Evolutionary conservation across 345 rosid species (phyloP), one percentile per base, ranked within the genome.

Genomic region (Lepidium didymum): DNA sequence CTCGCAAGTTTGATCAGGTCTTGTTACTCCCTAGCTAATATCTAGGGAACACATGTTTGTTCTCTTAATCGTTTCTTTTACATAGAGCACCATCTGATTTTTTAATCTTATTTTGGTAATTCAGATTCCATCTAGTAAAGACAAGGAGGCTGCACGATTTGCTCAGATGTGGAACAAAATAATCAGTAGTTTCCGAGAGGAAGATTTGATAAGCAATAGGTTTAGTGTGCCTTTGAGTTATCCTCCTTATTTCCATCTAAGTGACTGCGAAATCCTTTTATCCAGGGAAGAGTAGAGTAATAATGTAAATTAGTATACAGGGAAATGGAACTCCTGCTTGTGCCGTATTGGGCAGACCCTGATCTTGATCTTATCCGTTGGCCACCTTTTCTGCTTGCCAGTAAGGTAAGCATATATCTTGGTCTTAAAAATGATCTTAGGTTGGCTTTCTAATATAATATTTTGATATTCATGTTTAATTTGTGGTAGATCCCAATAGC

Each of bases 331-430:
- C 69, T 84, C 23, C 53, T 84, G 60, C 82, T 81, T 73, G 82
- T 84, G 53, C 87, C 87, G 29, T 84, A 81, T 71, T 79, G 67
- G 79, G 79, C 85, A 44, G 82, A 84, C 75, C 80, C 72, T 59
- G 80, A 78, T 59, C 61, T 84, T 23, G 70, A 70, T 53, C 74
- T 84, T 60, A 62, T 64, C 61, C 87, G 81, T 18, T 84, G 87
- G 87, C 87, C 87, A 64, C 83, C 85, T 10, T 84, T 84, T 75
- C 77, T 81, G n/a, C 83, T 83, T 74, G 83, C 85, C 11, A 83
- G 83, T 77, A 81, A 83, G 83, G 87, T 81, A 47, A 63, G 49
- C 40, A n/a, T 53, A 8, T 37, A 43, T 67, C 23, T 60, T 74
- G 16, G 68, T 42, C 13, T 41, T 41, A 27, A 15, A 4, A 15